Conservation (phyloP, 2,329 filamentous ascomycete species). For the Pseudocercospora fuligena region DNA sequence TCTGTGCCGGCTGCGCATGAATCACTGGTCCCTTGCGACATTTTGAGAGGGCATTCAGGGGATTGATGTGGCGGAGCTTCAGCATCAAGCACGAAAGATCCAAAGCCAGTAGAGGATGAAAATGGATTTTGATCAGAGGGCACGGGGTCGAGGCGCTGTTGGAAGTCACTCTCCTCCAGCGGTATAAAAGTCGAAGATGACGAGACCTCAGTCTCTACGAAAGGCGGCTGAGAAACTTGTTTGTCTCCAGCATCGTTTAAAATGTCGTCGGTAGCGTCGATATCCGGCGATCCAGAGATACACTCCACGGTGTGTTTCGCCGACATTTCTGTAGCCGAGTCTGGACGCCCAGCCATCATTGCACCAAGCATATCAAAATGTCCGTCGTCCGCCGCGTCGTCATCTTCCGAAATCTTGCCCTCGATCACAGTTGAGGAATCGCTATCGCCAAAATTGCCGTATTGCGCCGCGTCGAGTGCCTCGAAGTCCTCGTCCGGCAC, state of each 20-base stretch:
- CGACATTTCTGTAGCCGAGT: background rate
- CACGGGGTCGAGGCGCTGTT: background rate
- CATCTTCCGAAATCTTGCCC: background rate
- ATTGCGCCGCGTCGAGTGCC: constrained; percentile 9
- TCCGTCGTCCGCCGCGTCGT: background rate
- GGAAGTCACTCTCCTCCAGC: background rate
- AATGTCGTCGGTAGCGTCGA: background rate
- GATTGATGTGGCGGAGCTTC: background rate
- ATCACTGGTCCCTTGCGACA: background rate
- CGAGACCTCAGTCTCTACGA: background rate
- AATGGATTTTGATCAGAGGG: background rate
- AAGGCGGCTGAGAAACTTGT: background rate
- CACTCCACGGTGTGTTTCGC: background rate
- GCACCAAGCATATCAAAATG: constrained; percentile 22
- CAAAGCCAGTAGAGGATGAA: background rate
- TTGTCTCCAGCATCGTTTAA: background rate
- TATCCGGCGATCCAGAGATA: background rate
- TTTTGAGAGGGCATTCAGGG: background rate
- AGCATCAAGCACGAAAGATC: background rate
- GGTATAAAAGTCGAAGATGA: background rate
- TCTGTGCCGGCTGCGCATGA: background rate
- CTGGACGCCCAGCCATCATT: constrained; percentile 13
- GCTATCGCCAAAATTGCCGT: background rate
- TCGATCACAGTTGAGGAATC: background rate
- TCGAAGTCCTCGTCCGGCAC: constrained; percentile 3